phyloP scores from a whole-genome alignment of 2,329 filamentous ascomycete species.

The Sphaceloma murrayae region DNA sequence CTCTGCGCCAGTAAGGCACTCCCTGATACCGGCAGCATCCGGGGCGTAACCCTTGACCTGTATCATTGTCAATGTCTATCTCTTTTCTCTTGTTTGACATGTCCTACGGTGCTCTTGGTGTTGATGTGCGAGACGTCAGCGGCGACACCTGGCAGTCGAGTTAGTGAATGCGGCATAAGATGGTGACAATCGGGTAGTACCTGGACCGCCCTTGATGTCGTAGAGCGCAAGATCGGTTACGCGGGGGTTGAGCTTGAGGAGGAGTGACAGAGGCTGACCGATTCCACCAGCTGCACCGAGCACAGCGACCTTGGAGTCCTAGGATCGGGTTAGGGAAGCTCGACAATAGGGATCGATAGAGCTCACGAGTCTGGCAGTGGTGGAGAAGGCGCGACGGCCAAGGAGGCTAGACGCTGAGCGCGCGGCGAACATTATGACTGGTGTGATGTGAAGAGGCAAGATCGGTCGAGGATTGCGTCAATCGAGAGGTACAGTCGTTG shows the following conservation, averaged over 20 bases:
- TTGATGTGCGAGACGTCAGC: constrained; percentile 98
- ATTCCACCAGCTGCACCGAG: constrained; percentile 97
- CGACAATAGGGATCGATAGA: constrained; percentile 19
- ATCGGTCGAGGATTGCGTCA: constrained; percentile 51
- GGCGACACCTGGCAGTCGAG: constrained; percentile 63
- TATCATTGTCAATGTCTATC: constrained; percentile 10
- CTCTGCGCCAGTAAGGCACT: constrained; percentile 76
- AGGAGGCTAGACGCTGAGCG: constrained; percentile 41
- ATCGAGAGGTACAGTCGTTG: constrained; percentile 76
- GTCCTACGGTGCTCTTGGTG: constrained; percentile 70
- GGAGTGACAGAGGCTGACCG: constrained; percentile 92
- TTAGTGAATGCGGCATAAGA: background rate
- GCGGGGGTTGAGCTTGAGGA: constrained; percentile 96
- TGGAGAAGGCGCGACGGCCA: constrained; percentile 46
- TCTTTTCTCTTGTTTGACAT: background rate
- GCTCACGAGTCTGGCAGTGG: constrained; percentile 41
- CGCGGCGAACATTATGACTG: constrained; percentile 60
- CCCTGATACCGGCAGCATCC: constrained; percentile 63
- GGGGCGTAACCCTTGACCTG: constrained; percentile 66
- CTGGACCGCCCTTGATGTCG: constrained; percentile 89
- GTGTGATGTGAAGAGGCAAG: constrained; percentile 76
- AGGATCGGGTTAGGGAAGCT: constrained; percentile 13
- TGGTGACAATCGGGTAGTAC: constrained; percentile 46
- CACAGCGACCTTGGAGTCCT: constrained; percentile 96
- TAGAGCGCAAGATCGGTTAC: constrained; percentile 93